A percentile compares a stretch with the other conserved stretches of the same genome.
phyloP scores from a whole-genome alignment of 768 basidiomycete species.

The Omphalotus guepiniiformis region DNA sequence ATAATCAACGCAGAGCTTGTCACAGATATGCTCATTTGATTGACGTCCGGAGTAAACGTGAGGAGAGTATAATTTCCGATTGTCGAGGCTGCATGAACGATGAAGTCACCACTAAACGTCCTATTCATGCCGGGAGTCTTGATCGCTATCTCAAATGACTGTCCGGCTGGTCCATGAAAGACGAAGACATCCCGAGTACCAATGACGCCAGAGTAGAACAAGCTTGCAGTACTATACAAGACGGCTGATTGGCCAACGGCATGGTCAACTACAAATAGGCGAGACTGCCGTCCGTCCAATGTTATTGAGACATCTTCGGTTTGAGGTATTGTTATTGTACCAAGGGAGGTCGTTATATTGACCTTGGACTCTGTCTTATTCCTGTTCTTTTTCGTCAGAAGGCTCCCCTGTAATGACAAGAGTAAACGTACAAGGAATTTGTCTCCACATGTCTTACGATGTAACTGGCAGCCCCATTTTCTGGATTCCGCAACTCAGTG shows the following conservation, averaged over 20 bases:
- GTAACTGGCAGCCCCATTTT: constrained; percentile 44
- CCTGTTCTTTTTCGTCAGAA: no score
- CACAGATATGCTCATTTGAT: constrained; percentile 41
- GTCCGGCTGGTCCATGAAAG: constrained; percentile 32
- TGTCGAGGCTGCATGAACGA: constrained; percentile 21
- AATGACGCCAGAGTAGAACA: constrained; percentile 42
- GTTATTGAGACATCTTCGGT: constrained; percentile 46
- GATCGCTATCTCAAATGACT: constrained; percentile 34
- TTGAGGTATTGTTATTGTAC: no score
- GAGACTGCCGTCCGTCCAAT: constrained; percentile 70
- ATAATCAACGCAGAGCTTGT: constrained; percentile 45
- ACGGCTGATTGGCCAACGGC: constrained; percentile 44
- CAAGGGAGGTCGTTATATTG: no score
- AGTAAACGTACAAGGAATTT: constrained; percentile 32
- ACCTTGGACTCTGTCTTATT: no score
- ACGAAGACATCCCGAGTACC: constrained; percentile 38
- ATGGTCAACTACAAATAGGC: constrained; percentile 60
- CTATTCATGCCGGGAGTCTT: constrained; percentile 22
- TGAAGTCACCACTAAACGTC: constrained; percentile 35
- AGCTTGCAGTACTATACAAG: constrained; percentile 50
- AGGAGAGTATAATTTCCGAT: background rate
- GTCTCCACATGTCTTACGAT: constrained; percentile 50
- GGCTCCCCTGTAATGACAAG: no score
- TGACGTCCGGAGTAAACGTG: constrained; percentile 14
- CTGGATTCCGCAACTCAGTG: constrained; percentile 46